These are phyloP conservation scores for Colletotrichum caudatum DNA, from an alignment of 2,329 filamentous ascomycete species.

Conservation along the genomic window DNA sequence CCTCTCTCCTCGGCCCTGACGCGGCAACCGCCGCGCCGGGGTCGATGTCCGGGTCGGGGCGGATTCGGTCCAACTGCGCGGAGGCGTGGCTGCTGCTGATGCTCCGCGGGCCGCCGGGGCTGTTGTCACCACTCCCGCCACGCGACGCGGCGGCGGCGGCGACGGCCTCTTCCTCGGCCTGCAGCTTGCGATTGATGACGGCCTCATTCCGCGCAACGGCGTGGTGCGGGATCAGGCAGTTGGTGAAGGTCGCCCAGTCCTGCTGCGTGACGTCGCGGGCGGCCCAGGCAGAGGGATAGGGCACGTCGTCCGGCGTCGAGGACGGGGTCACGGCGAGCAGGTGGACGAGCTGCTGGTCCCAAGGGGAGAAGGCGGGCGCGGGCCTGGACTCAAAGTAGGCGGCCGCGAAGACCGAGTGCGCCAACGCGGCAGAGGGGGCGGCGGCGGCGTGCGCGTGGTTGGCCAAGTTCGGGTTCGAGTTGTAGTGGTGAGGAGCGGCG, in stretches of 20 bases:
- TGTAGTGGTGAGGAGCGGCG: slow-evolving; percentile 35
- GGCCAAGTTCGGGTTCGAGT: slow-evolving; percentile 18
- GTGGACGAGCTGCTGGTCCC: slow-evolving; percentile 48
- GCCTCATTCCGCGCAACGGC: slow-evolving; percentile 58
- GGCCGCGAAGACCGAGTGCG: slow-evolving; percentile 49
- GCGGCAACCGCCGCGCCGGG: slow-evolving; percentile 47
- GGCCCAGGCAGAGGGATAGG: slow-evolving; percentile 55
- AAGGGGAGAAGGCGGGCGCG: slow-evolving; percentile 41
- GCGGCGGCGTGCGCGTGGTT: slow-evolving; percentile 39
- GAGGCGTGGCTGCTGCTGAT: slow-evolving; percentile 52
- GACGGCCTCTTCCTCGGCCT: slow-evolving; percentile 52
- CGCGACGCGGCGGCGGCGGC: slow-evolving; percentile 41
- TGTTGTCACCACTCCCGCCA: slow-evolving; percentile 16
- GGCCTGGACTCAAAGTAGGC: slow-evolving; percentile 63
- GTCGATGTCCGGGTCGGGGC: slow-evolving; percentile 45
- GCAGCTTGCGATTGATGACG: slow-evolving; percentile 62
- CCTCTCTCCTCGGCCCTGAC: slow-evolving; percentile 18
- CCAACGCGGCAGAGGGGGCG: neutral
- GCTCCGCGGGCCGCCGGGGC: slow-evolving; percentile 41
- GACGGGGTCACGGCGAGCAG: slow-evolving; percentile 50
- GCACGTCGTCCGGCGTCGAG: slow-evolving; percentile 58
- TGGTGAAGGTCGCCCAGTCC: slow-evolving; percentile 71
- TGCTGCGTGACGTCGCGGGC: slow-evolving; percentile 60
- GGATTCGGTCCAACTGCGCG: slow-evolving; percentile 57
- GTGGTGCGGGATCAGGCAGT: slow-evolving; percentile 66